Conservation (phyloP, 139 green algal species). For the Chlamydomonas schloesseri region DNA sequence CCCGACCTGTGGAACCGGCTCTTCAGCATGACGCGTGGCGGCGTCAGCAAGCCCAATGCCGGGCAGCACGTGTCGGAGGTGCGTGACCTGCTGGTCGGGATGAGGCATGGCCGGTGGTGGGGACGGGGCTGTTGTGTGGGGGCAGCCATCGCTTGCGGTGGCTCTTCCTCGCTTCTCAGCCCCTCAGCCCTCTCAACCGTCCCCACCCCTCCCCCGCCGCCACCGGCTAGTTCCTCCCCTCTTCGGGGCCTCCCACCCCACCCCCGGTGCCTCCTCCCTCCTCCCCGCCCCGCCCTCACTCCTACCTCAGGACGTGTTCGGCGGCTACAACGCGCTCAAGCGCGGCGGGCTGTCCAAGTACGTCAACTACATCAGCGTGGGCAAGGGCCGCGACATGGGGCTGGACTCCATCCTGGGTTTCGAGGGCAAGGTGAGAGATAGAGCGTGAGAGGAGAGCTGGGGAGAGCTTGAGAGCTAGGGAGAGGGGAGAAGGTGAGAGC, state of each 20-base stretch:
- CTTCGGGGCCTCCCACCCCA: too few relatives aligned
- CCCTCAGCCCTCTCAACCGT: too few relatives aligned
- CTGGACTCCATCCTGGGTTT: conserved; percentile 91
- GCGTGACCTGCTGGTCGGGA: too few relatives aligned
- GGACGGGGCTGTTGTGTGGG: too few relatives aligned
- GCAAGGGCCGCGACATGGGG: conserved; percentile 91
- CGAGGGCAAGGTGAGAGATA: conserved; percentile 79
- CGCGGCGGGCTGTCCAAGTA: conserved; percentile 82
- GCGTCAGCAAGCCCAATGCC: conserved; percentile 66
- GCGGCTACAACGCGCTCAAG: conserved; percentile 81
- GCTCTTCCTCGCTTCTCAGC: neutral
- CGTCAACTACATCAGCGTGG: conserved; percentile 84
- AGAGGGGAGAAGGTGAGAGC: too few relatives aligned
- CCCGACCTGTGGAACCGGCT: conserved; percentile 91
- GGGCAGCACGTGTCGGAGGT: conserved; percentile 64
- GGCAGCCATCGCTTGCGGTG: neutral
- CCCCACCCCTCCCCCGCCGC: too few relatives aligned
- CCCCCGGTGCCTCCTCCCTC: too few relatives aligned
- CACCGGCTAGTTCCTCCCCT: too few relatives aligned
- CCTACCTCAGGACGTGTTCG: conserved; percentile 48
- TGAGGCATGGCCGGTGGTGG: too few relatives aligned
- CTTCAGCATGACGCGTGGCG: conserved; percentile 83
- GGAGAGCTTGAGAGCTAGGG: neutral
- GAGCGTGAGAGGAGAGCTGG: neutral
- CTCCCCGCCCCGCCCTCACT: too few relatives aligned